Evolutionary conservation across 805 yeast species (phyloP).

Genomic region (Candida xyloterini): DNA sequence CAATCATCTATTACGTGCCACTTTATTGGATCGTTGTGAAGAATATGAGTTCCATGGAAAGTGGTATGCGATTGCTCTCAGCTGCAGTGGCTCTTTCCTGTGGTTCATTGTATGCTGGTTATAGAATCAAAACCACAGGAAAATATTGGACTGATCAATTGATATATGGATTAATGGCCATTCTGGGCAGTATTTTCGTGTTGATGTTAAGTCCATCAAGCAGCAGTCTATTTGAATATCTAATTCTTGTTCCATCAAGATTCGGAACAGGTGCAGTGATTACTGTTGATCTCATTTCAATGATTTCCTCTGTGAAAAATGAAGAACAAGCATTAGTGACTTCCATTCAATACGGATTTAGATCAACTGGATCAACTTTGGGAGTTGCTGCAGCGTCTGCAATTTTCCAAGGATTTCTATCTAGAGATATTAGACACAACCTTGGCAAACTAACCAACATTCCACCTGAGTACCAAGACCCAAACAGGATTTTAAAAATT

Average conservation of each 20-base stretch:
- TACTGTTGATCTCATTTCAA: slow-evolving; percentile 69
- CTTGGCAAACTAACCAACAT: slow-evolving; percentile 14
- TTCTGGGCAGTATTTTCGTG: slow-evolving; percentile 44
- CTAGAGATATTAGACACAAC: slow-evolving; percentile 12
- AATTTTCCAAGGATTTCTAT: slow-evolving; percentile 36
- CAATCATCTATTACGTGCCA: slow-evolving; percentile 68
- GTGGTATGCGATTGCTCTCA: slow-evolving; percentile 44
- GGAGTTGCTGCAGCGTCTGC: slow-evolving; percentile 52
- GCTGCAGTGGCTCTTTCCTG: slow-evolving; percentile 65
- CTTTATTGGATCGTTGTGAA: slow-evolving; percentile 44
- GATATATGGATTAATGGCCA: slow-evolving; percentile 38
- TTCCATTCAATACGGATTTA: slow-evolving; percentile 76
- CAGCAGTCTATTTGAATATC: slow-evolving; percentile 37
- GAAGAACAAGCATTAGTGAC: slow-evolving; percentile 81
- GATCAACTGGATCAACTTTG: slow-evolving; percentile 53
- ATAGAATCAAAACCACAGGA: slow-evolving; percentile 66
- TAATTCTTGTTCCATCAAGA: slow-evolving; percentile 53
- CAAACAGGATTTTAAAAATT: slow-evolving; percentile 12
- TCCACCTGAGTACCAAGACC: slow-evolving; percentile 21
- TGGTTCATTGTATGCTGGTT: slow-evolving; percentile 68
- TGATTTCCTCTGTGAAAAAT: slow-evolving; percentile 71
- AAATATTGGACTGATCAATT: slow-evolving; percentile 51
- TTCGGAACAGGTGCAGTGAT: slow-evolving; percentile 63
- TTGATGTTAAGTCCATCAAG: slow-evolving; percentile 23
- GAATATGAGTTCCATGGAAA: slow-evolving; percentile 25